These are phyloP conservation scores for Myxozyma sirexii DNA, from an alignment of 805 yeast genomes.

Conservation along the genomic window DNA sequence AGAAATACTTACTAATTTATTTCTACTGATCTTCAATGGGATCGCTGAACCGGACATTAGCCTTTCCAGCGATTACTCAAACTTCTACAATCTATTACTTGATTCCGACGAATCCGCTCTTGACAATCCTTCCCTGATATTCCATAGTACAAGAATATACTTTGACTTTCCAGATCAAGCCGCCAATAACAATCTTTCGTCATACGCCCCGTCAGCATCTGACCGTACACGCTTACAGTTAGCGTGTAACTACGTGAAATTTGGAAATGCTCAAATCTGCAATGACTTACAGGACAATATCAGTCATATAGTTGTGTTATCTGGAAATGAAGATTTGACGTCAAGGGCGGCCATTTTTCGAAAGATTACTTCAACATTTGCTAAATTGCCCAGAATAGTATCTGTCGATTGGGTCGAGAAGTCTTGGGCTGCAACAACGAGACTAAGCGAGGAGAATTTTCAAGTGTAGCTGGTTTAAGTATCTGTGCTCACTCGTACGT, in stretches of 20 bases:
- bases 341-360: background rate
- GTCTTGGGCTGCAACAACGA: slow-evolving; percentile 41
- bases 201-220: background rate
- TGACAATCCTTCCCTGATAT: slow-evolving; percentile 39
- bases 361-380: background rate
- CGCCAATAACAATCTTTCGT: background rate
- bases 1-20: background rate
- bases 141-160: slow-evolving; percentile 28
- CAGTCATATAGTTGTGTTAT: slow-evolving; percentile 38
- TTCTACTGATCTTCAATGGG: background rate
- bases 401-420: slow-evolving; percentile 45
- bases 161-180: slow-evolving; percentile 8
- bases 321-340: slow-evolving; percentile 30
- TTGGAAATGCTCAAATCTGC: slow-evolving; percentile 51
- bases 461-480: background rate
- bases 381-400: slow-evolving; percentile 41
- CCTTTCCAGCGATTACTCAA: background rate
- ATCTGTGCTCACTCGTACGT: background rate
- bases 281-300: slow-evolving; percentile 41
- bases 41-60: background rate
- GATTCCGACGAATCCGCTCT: slow-evolving; percentile 34
- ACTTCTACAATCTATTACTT: slow-evolving; percentile 29
- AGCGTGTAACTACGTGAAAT: slow-evolving; percentile 16
- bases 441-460: slow-evolving; percentile 36
- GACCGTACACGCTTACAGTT: background rate